Evolutionary conservation across 73 alveolate genomes (phyloP).

Genomic region (Durusdinium trenchii): DNA sequence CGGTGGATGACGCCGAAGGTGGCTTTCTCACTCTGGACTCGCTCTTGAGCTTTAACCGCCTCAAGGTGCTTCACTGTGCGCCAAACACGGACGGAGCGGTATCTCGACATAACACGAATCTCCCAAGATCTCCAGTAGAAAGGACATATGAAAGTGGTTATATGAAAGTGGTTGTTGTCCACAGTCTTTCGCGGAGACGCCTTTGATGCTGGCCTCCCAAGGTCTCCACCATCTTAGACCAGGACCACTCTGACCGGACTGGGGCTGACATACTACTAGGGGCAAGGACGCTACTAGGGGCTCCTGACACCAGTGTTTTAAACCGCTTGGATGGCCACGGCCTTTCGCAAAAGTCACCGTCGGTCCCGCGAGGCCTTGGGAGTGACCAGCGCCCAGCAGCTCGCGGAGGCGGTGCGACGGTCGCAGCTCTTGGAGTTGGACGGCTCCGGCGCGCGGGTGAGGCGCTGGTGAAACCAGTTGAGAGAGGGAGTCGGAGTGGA

Average conservation of each 20-base stretch:
- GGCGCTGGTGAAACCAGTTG: not conserved
- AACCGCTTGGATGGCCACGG: not conserved
- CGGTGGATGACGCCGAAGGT: not conserved
- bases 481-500: not conserved
- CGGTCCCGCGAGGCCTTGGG: too few relatives aligned
- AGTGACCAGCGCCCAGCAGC: not conserved
- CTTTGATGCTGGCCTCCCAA: too few relatives aligned
- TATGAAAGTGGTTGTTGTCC: too few relatives aligned
- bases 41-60: conserved; percentile 36
- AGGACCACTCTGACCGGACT: too few relatives aligned
- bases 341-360: too few relatives aligned
- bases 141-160: too few relatives aligned
- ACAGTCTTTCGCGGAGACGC: too few relatives aligned
- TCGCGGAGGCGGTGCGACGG: conserved; percentile 18
- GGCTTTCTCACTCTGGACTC: not conserved
- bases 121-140: too few relatives aligned
- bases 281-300: too few relatives aligned
- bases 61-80: conserved; percentile 47
- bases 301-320: too few relatives aligned
- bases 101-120: not conserved
- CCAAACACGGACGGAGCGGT: not conserved
- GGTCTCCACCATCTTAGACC: too few relatives aligned
- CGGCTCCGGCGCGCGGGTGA: not conserved
- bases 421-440: conserved; percentile 19
- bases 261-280: too few relatives aligned